Conservation (phyloP, 1,284 basidiomycete species). For the Vanrija sp. region DNA sequence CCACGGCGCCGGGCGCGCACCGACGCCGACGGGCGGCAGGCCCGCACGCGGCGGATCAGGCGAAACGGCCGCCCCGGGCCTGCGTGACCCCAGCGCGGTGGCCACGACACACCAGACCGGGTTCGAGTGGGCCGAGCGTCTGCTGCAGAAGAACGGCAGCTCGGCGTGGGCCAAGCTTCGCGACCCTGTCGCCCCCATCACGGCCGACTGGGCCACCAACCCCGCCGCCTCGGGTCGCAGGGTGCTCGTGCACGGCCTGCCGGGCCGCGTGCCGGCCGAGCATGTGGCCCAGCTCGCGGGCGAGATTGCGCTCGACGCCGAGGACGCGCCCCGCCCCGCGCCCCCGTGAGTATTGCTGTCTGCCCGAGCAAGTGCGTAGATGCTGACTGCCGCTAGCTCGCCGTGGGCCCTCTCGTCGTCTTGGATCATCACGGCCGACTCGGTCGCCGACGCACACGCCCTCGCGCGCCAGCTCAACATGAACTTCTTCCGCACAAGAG, state of each 20-base stretch:
- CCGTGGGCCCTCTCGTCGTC: constrained; percentile 1
- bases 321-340: neutral
- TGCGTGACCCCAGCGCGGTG: constrained; percentile 1
- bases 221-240: constrained; percentile 2
- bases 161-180: neutral
- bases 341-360: neutral
- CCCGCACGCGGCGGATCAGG: neutral
- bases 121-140: neutral
- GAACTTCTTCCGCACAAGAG: constrained; percentile 19
- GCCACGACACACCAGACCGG: neutral
- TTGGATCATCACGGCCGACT: constrained; percentile 23
- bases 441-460: constrained; percentile 25
- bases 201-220: constrained; percentile 7
- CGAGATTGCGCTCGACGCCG: neutral
- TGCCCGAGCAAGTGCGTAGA: neutral
- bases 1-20: neutral
- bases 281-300: neutral
- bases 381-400: neutral
- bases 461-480: constrained; percentile 24
- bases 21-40: neutral
- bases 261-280: neutral
- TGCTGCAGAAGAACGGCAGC: neutral
- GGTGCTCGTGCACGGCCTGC: constrained; percentile 12
- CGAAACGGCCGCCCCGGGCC: neutral
- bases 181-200: neutral